These are phyloP conservation scores for Heritiera fomes DNA, from an alignment of 345 rosid genomes.

Conservation along the genomic window DNA sequence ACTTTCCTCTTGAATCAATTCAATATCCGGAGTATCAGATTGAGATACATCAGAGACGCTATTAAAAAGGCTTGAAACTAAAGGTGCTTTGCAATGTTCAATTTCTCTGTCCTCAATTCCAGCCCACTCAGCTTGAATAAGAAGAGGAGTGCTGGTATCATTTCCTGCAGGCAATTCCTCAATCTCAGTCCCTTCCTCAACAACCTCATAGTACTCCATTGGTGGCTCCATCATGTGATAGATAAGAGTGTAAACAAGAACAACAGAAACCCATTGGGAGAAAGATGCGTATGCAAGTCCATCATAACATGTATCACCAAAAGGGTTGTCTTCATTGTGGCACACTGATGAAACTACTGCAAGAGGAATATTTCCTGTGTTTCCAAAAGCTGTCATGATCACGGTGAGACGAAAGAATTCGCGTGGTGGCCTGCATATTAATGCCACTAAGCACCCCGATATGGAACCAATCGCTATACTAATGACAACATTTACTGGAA, in stretches of 20 bases:
- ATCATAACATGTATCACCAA: conserved; percentile 28
- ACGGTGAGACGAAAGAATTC: conserved; percentile 43
- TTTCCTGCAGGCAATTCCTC: conserved; percentile 11
- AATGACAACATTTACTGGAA: conserved; percentile 38
- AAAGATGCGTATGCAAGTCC: conserved; percentile 49
- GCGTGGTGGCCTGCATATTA: conserved; percentile 39
- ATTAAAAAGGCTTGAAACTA: conserved; percentile 33
- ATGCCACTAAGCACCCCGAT: conserved; percentile 34
- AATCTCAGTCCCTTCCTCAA: conserved; percentile 25
- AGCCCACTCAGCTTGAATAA: conserved; percentile 46
- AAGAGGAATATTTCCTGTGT: conserved; percentile 42
- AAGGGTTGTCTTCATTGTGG: conserved; percentile 28
- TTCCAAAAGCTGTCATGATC: conserved; percentile 43
- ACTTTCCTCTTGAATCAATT: not conserved
- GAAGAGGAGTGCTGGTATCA: conserved; percentile 31
- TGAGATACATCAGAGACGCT: conserved; percentile 20
- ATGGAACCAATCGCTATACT: conserved; percentile 39
- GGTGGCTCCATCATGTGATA: conserved; percentile 58
- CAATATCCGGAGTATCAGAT: conserved; percentile 14
- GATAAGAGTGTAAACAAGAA: conserved; percentile 46
- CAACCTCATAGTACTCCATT: conserved; percentile 30
- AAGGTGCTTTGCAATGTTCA: conserved; percentile 40
- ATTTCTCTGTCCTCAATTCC: conserved; percentile 35
- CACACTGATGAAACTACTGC: conserved; percentile 41
- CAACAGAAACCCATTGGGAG: conserved; percentile 47